Evolutionary conservation across 1,139 yeast species (phyloP).

Genomic region (Nakaseomyces glabratus): DNA sequence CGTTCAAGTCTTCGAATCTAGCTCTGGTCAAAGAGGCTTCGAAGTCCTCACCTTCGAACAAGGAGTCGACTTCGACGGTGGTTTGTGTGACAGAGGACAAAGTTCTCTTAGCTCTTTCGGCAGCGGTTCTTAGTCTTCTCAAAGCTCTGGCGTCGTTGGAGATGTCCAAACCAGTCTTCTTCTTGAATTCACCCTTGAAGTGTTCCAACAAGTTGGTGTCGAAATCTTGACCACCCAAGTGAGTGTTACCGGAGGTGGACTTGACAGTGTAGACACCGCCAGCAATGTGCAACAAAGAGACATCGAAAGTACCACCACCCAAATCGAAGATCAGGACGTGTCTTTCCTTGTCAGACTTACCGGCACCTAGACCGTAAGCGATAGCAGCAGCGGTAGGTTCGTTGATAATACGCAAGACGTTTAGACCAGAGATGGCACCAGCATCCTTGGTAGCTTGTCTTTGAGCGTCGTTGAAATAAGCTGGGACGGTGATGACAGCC

Average conservation of each 20-base stretch:
- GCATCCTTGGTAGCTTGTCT: slow-evolving; percentile 96
- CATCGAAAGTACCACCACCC: slow-evolving; percentile 97
- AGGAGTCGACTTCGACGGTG: slow-evolving; percentile 92
- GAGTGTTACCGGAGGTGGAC: slow-evolving; percentile 99
- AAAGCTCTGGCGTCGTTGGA: slow-evolving; percentile 91
- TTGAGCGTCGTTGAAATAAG: slow-evolving; percentile 93
- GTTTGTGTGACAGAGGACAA: slow-evolving; percentile 95
- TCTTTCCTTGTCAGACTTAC: slow-evolving; percentile 79
- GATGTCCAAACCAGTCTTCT: slow-evolving; percentile 91
- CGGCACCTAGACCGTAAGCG: slow-evolving; percentile 92
- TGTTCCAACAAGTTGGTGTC: slow-evolving; percentile 92
- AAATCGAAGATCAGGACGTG: slow-evolving; percentile 87
- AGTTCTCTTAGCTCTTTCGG: slow-evolving; percentile 99
- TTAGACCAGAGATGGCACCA: slow-evolving; percentile 88
- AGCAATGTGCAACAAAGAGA: slow-evolving; percentile 89
- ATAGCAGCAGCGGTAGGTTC: slow-evolving; percentile 97
- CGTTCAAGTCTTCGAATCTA: slow-evolving; percentile 96
- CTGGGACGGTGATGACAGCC: slow-evolving; percentile 94
- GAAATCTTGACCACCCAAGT: slow-evolving; percentile 99
- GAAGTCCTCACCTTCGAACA: slow-evolving; percentile 94
- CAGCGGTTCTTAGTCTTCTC: slow-evolving; percentile 97
- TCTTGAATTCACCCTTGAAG: slow-evolving; percentile 92
- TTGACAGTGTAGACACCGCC: slow-evolving; percentile 99
- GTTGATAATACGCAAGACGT: slow-evolving; percentile 82
- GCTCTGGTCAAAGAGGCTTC: slow-evolving; percentile 97